Base-by-base conservation (phyloP, 805 yeast species). In the Soucietia sequanensis region DNA sequence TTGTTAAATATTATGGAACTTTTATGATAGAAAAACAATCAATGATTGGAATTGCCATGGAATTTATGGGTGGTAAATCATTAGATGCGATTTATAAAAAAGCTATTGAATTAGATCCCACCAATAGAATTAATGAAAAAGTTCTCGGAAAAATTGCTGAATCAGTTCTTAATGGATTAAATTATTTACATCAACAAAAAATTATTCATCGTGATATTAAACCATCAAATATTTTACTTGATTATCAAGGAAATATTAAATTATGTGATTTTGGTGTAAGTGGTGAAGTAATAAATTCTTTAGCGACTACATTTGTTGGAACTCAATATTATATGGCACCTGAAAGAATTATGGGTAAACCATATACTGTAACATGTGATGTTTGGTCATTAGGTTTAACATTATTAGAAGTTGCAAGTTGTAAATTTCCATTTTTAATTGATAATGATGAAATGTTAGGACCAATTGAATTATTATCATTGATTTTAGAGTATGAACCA, bases 321-420 rank as follows among this genome's bases (percentile, higher is more conserved):
- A 93, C 99, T 0, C 90, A 95, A 8, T 91, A 87, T 56, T 93
- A 93, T 60, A 93, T 93, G 99, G 98, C 99, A 0, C 99, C 99
- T 0, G 99, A 93, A 60, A 74, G 99, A 48, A 91, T 93, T 33
- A 86, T 86, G 65, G 97, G 96, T 19, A 91, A 88, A 53, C 93
- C 96, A 1, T 93, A 93, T 54, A 84, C 95, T 8, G 96, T 91
- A 3, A 86, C 95, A 4, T 82, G 95, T 50, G 99, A 93, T 56
- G 91, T 93, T 11, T 93, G 99, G 99, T 89, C 97, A 1, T 63
- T 93, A 21, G 99, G 99, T 0, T 68, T 93, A 27, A 52, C 62
- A 1, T 40, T 93, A 30, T 65, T 93, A 52, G 99, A 93, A 55
- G 96, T 91, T 18, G 96, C 98, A 4, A 80, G 78, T 52, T 95